Base-by-base conservation (phyloP, 495 filamentous ascomycete genomes). In the Polyplosphaeria fusca region DNA sequence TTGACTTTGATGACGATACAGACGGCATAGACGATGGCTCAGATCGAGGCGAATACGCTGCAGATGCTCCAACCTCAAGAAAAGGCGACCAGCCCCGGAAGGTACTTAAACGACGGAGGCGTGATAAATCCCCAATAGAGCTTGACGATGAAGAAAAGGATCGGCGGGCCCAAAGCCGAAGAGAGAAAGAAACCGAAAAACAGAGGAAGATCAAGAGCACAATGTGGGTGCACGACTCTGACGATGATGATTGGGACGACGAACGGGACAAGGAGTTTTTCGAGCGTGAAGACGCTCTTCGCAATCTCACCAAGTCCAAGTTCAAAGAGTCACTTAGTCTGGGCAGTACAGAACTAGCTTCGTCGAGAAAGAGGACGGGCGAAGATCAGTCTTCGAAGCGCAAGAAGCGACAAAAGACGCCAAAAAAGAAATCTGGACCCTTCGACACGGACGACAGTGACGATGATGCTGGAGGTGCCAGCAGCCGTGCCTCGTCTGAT, bases 171-270 rank as follows among this genome's bases (percentile, higher is more conserved):
- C 62, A 69, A 59, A 59, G 57, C 13, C 62, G 66, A 32, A 69
- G 71, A 43, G 77, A 74, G 51, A 57, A 60, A 16, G 67, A 74
- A 47, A 54, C 62, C n/a, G 72, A 75, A 53, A 77, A 88, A 67
- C 76, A 79, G 52, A 74, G 74, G 18, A 86, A 86, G 68, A 88
- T 95, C 69, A 96, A 96, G 77, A 91, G 86, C 67, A 82, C 82
- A 18, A 70, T 92, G 35, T 94, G 82, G 68, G 86, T 98, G 30
- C 78, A 85, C 57, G 80, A 82, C 30, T 88, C 84, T 57, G 89
- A 93, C 49, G 89, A 94, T 51, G 89, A 94, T 57, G 82, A 77
- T n/a, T 86, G 86, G 49, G 82, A 78, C 60, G 79, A 78, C 28
- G 83, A 86, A 45, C 74, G 74, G 35, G 82, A 88, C 64, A 69